Conservation (phyloP, 2,329 filamentous ascomycete genomes). For the Shiraia sp. region DNA sequence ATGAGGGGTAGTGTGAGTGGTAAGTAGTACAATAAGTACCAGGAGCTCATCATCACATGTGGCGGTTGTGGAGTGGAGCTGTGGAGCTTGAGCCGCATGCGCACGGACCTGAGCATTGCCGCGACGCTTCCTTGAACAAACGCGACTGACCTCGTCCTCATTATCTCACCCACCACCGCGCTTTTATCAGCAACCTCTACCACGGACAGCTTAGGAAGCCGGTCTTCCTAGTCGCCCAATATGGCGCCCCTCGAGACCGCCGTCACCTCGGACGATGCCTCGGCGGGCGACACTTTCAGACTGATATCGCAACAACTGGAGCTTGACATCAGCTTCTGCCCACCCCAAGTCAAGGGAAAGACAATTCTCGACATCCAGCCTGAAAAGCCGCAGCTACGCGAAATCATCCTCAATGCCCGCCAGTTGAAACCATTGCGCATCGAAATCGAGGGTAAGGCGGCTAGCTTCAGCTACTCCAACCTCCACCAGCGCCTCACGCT, state of each 20-base stretch:
- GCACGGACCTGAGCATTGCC: too few species aligned
- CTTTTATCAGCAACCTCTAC: too few species aligned
- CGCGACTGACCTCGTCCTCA: too few species aligned
- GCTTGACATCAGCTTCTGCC: constrained; percentile 84
- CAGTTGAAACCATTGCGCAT: constrained; percentile 62
- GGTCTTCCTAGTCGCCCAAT: constrained; percentile 15
- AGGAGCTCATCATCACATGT: too few species aligned
- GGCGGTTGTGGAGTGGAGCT: too few species aligned
- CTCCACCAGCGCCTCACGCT: constrained; percentile 69
- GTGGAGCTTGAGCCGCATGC: too few species aligned
- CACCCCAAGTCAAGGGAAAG: constrained; percentile 73
- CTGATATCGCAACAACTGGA: constrained; percentile 86
- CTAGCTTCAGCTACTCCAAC: constrained; percentile 57
- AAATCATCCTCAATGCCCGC: constrained; percentile 64
- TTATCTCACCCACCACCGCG: too few species aligned
- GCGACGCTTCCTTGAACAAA: too few species aligned
- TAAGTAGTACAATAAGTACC: too few species aligned
- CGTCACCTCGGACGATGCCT: constrained; percentile 33
- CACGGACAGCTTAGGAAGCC: too few species aligned
- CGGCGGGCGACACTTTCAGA: constrained; percentile 49
- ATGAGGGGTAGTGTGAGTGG: too few species aligned
- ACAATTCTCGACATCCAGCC: constrained; percentile 81
- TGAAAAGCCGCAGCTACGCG: constrained; percentile 57
- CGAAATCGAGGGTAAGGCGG: constrained; percentile 47
- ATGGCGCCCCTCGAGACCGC: constrained; percentile 39